Evolutionary conservation across 495 filamentous ascomycete genomes (phyloP), one percentile per base, ranked within the genome.

Genomic region (Cetradonia linearis): DNA sequence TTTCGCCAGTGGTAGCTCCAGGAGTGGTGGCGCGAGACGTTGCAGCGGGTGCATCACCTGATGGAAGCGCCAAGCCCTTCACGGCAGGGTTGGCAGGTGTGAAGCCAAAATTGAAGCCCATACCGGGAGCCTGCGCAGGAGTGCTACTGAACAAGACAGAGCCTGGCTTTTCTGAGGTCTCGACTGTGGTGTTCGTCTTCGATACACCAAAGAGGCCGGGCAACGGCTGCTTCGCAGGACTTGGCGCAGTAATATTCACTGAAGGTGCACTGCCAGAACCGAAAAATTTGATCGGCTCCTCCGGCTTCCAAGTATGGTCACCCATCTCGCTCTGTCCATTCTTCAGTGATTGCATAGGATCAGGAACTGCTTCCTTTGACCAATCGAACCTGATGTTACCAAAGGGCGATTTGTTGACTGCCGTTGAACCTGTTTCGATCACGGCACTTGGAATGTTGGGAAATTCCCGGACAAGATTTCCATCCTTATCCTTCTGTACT

Each of bases 1-100:
- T 79, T 18, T 82, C 81, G 49, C 80, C 80, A 44, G 71, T 76
- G 27, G 80, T 76, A 57, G 76, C 74, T 42, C 83, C 83, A 3
- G 82, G 83, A 16, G 83, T 81, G n/a, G 81, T 80, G 38, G 77
- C 77, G n/a, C 78, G 76, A 25, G 81, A 82, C 46, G 83, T 81
- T 23, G 62, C 68, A 40, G 69, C 63, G 8, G 71, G 67, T 18
- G 62, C 68, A 11, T 71, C 59, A 23, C 71, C 68, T 20, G 72
- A 69, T 11, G 76, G 75, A 30, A 73, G 69, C 25, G 73, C 69
- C 18, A 74, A 62, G 9, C 69, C 67, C 31, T 70, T 69, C 1
- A 64, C 55, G 2, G 70, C 47, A 27, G 70, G 56, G 44, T 76
- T 70, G 10, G 72, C 59, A 14, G 78, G 70, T 11, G 56, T 67